These are phyloP conservation scores for Hymenoscyphus occultus DNA, from an alignment of 2,329 filamentous ascomycete genomes.

Conservation along the genomic window DNA sequence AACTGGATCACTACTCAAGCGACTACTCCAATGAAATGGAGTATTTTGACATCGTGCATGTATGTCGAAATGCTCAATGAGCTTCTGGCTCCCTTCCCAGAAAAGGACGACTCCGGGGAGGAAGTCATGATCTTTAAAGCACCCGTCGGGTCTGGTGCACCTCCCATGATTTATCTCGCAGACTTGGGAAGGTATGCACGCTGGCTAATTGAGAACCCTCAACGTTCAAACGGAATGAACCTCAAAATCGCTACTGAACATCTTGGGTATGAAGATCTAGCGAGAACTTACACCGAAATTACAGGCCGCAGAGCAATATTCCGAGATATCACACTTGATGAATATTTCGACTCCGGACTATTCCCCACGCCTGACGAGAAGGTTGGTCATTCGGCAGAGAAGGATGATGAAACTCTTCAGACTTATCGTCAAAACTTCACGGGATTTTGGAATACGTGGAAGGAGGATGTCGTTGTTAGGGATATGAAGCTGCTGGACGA, in stretches of 20 bases:
- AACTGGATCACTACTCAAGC: conserved; percentile 24
- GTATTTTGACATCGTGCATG: conserved; percentile 25
- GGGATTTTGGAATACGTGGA: conserved; percentile 18
- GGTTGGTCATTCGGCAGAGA: conserved; percentile 6
- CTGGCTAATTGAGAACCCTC: conserved; percentile 28
- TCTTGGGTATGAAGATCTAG: conserved; percentile 19
- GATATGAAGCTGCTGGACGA: conserved; percentile 24
- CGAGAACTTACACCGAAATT: conserved; percentile 14
- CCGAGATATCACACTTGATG: conserved; percentile 14
- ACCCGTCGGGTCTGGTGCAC: conserved; percentile 12
- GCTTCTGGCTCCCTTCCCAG: conserved; percentile 10
- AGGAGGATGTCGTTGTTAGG: conserved; percentile 10
- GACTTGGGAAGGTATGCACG: conserved; percentile 25
- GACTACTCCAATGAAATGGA: conserved; percentile 25
- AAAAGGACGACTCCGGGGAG: conserved; percentile 18
- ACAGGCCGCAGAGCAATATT: conserved; percentile 19
- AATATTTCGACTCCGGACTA: conserved; percentile 3
- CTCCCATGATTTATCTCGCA: conserved; percentile 18
- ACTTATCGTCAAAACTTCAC: conserved; percentile 13
- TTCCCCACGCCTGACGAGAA: not conserved
- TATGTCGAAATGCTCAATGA: conserved; percentile 28
- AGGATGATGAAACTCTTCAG: conserved; percentile 18
- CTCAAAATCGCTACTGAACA: conserved; percentile 26
- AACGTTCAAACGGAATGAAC: conserved; percentile 22
- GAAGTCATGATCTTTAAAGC: conserved; percentile 13